phyloP scores from a whole-genome alignment of 306 rosid genomes.

The Cucumis melo region DNA sequence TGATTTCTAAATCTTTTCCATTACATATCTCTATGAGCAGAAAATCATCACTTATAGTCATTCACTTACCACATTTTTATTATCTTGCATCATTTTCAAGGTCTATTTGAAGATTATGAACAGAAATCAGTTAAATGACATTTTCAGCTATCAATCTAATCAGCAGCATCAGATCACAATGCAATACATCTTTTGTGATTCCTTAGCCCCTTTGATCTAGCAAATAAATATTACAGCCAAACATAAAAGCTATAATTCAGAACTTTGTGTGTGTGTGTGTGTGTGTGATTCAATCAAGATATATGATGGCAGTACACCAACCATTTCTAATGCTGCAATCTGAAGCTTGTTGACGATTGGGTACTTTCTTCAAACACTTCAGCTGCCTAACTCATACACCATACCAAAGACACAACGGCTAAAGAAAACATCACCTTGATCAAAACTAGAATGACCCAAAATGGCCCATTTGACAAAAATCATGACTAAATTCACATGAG shows the following conservation, averaged over 20 bases:
- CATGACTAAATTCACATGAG: background rate
- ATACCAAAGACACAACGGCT: background rate
- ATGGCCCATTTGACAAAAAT: slow-evolving; percentile 6
- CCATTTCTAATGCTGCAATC: slow-evolving; percentile 38
- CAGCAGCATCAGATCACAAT: slow-evolving; percentile 2
- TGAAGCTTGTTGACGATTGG: slow-evolving; percentile 8
- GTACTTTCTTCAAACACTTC: slow-evolving; percentile 20
- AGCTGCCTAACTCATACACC: slow-evolving; percentile 14
- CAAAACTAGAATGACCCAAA: background rate
- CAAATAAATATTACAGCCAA: background rate
- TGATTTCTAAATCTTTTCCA: background rate
- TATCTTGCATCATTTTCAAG: background rate
- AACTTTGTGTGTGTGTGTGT: background rate
- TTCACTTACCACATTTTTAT: background rate
- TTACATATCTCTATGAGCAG: background rate
- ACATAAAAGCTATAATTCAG: background rate
- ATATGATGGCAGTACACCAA: slow-evolving; percentile 10
- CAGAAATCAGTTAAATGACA: background rate
- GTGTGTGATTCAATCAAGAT: background rate
- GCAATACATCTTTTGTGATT: background rate
- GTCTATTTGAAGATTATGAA: background rate
- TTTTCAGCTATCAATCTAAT: background rate
- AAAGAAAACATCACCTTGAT: background rate
- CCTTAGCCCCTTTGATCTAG: background rate
- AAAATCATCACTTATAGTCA: background rate